A percentile compares a stretch with the other conserved stretches of the same genome.
phyloP scores from a whole-genome alignment of 2,329 filamentous ascomycete genomes.

The Phialophora verrucosa region DNA sequence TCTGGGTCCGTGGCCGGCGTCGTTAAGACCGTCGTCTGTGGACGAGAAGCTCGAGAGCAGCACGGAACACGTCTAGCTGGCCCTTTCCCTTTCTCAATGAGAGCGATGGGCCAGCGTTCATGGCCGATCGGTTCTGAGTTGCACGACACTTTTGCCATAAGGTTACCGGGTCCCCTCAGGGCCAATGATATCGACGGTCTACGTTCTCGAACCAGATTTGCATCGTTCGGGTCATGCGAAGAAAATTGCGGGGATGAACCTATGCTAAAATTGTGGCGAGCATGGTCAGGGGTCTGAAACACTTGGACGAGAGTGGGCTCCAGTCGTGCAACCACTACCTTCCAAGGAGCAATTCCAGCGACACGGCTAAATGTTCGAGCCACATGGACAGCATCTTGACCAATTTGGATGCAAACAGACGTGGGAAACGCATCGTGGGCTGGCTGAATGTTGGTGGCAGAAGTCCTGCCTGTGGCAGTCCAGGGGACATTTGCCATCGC shows the following conservation, averaged over 20 bases:
- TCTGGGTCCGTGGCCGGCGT: background rate
- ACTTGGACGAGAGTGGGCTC: constrained; percentile 5
- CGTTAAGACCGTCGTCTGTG: background rate
- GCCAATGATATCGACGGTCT: background rate
- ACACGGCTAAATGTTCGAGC: constrained; percentile 5
- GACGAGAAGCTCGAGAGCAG: background rate
- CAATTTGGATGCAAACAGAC: background rate
- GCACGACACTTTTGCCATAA: background rate
- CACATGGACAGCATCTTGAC: background rate
- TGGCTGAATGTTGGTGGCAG: background rate
- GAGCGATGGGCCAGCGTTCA: background rate
- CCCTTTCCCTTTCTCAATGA: too few relatives aligned
- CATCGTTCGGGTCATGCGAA: background rate
- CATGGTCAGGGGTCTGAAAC: constrained; percentile 7
- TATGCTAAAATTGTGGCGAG: background rate
- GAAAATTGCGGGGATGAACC: background rate
- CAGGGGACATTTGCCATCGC: background rate
- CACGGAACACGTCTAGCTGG: background rate
- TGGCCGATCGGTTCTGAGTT: background rate
- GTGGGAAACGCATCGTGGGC: background rate
- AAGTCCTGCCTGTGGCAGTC: background rate
- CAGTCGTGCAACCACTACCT: background rate
- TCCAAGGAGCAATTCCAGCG: background rate
- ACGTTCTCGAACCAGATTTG: background rate
- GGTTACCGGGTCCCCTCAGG: background rate